Percentiles rank a stretch among this genome's conserved stretches.
These are phyloP conservation scores for Mycena polygramma DNA, from an alignment of 768 basidiomycete genomes.

Conservation along the genomic window DNA sequence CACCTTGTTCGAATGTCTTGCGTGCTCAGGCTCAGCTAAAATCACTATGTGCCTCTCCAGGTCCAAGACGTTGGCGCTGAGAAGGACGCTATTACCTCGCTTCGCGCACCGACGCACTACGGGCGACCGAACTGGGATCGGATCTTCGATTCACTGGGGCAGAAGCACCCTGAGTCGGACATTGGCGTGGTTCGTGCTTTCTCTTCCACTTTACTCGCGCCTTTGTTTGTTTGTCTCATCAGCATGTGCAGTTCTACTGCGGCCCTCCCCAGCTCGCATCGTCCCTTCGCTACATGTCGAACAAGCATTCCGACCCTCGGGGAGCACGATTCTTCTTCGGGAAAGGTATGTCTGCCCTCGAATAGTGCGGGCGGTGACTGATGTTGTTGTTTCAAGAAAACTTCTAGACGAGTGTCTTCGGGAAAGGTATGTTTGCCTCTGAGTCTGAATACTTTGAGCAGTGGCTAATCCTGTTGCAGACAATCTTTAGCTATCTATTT, in stretches of 20 bases:
- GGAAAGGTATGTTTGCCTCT: constrained; percentile 62
- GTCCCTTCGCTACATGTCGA: constrained; percentile 67
- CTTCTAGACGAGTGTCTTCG: constrained; percentile 54
- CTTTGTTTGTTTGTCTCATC: neutral
- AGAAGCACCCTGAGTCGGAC: constrained; percentile 90
- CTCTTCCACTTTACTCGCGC: neutral
- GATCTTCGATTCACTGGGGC: constrained; percentile 77
- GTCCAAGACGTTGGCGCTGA: constrained; percentile 94
- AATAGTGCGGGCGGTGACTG: neutral
- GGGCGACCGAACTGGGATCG: constrained; percentile 91
- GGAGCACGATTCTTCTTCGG: constrained; percentile 76
- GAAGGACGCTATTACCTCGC: constrained; percentile 89
- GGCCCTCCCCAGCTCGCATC: constrained; percentile 67
- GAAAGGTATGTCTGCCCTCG: constrained; percentile 60
- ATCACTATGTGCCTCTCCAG: constrained; percentile 44
- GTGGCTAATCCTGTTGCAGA: too few species aligned
- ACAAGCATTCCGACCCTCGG: constrained; percentile 71
- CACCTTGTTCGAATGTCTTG: neutral
- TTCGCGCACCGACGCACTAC: constrained; percentile 94
- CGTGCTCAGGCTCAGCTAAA: neutral
- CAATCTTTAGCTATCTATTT: neutral
- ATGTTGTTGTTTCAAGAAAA: constrained; percentile 22
- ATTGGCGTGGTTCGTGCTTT: constrained; percentile 79
- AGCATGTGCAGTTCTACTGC: constrained; percentile 63
- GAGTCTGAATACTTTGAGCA: neutral